Evolutionary conservation across 2,329 filamentous ascomycete species (phyloP).

Genomic region (Xylariaceae sp.): DNA sequence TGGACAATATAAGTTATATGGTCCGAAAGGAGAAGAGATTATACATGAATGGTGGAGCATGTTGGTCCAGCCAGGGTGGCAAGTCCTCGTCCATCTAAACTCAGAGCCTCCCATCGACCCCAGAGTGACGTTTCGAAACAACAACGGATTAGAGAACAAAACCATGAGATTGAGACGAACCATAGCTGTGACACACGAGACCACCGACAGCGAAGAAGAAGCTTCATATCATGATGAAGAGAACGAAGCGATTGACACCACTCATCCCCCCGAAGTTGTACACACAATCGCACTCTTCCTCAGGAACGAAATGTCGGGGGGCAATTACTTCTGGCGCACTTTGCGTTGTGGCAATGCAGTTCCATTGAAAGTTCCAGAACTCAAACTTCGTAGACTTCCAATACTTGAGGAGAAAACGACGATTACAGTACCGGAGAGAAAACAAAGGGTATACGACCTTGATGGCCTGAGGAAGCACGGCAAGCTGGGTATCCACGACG

Average conservation of each 20-base stretch:
- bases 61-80: conserved; percentile 7
- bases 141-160: too few relatives aligned
- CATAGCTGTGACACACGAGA: too few relatives aligned
- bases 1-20: conserved; percentile 7
- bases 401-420: conserved; percentile 13
- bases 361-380: conserved; percentile 1
- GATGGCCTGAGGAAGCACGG: not conserved
- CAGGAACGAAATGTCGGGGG: too few relatives aligned
- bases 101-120: too few relatives aligned
- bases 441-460: too few relatives aligned
- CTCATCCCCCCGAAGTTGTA: too few relatives aligned
- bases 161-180: too few relatives aligned
- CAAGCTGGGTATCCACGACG: conserved; percentile 4
- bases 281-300: too few relatives aligned
- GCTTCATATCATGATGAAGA: too few relatives aligned
- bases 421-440: not conserved
- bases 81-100: conserved; percentile 5
- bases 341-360: conserved; percentile 8
- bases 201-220: too few relatives aligned
- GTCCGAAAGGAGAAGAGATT: not conserved
- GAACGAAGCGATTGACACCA: too few relatives aligned
- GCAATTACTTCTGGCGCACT: conserved; percentile 4
- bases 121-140: too few relatives aligned
- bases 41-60: conserved; percentile 5
- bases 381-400: not conserved